These are phyloP conservation scores for Zoysia japonica DNA, from an alignment of 176 grass and related monocot species.

Conservation along the genomic window DNA sequence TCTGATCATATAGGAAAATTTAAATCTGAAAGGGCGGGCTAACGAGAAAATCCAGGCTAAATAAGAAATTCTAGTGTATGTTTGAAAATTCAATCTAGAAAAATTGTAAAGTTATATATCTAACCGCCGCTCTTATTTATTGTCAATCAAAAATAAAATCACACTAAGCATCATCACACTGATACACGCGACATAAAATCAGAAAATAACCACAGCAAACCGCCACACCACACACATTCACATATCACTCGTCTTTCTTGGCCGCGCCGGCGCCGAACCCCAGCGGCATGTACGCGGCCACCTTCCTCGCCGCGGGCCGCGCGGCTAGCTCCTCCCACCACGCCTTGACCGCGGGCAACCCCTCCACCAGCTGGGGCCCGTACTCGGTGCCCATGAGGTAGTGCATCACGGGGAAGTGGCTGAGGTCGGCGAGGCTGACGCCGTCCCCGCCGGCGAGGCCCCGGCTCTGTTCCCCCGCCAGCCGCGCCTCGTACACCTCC, in stretches of 20 bases:
- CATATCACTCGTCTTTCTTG: neutral
- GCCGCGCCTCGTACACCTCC: slow-evolving; percentile 44
- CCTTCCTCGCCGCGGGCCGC: slow-evolving; percentile 24
- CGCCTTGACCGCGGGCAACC: slow-evolving; percentile 29
- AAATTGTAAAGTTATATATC: too few relatives aligned
- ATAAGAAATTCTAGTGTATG: too few relatives aligned
- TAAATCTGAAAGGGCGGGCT: too few relatives aligned
- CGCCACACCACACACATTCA: too few relatives aligned
- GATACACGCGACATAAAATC: too few relatives aligned
- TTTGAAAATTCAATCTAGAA: too few relatives aligned
- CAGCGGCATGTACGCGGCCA: slow-evolving; percentile 1
- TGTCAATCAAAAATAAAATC: too few relatives aligned
- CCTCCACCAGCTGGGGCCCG: slow-evolving; percentile 16
- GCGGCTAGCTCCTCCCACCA: slow-evolving; percentile 56
- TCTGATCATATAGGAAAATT: too few relatives aligned
- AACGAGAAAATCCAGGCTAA: too few relatives aligned
- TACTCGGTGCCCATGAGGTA: slow-evolving; percentile 53
- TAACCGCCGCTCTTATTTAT: too few relatives aligned
- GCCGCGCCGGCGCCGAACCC: neutral
- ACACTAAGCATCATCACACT: too few relatives aligned
- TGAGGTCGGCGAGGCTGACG: slow-evolving; percentile 52
- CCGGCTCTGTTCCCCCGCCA: slow-evolving; percentile 9
- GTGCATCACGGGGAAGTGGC: slow-evolving; percentile 39
- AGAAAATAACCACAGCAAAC: too few relatives aligned
- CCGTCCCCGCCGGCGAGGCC: slow-evolving; percentile 42